These are phyloP conservation scores for Abrus pulchellus DNA, from an alignment of 306 rosid genomes.

Conservation along the genomic window DNA sequence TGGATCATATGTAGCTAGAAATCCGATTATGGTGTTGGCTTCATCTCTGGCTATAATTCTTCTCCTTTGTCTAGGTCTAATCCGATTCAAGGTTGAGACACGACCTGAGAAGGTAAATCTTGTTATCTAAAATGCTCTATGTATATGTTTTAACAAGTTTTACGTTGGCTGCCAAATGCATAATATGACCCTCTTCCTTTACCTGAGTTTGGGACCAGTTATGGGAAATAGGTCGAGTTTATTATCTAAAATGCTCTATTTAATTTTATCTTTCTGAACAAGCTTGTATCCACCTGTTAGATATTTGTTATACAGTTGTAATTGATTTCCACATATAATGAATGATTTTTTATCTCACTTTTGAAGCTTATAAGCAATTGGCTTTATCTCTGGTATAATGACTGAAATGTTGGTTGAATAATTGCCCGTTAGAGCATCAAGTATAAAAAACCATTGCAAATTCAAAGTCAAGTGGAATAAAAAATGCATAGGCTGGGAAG, in stretches of 20 bases:
- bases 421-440: constrained; percentile 29
- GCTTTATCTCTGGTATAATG: background rate
- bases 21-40: constrained; percentile 76
- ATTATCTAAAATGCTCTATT: constrained; percentile 35
- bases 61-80: constrained; percentile 89
- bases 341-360: constrained; percentile 33
- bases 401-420: background rate
- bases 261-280: constrained; percentile 12
- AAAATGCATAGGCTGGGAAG: constrained; percentile 25
- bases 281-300: constrained; percentile 34
- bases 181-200: too few relatives aligned
- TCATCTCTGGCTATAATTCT: constrained; percentile 79
- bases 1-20: constrained; percentile 89
- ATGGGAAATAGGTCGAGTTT: background rate
- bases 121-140: constrained; percentile 36
- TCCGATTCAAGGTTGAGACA: constrained; percentile 93
- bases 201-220: too few relatives aligned
- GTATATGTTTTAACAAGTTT: too few relatives aligned
- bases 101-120: constrained; percentile 87
- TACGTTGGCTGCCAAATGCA: too few relatives aligned
- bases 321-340: constrained; percentile 23
- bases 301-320: background rate
- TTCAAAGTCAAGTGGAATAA: constrained; percentile 29
- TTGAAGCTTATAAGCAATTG: constrained; percentile 26
- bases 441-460: constrained; percentile 29